Base-by-base conservation (phyloP, 257 asterid genomes). In the Nicotiana knightiana region DNA sequence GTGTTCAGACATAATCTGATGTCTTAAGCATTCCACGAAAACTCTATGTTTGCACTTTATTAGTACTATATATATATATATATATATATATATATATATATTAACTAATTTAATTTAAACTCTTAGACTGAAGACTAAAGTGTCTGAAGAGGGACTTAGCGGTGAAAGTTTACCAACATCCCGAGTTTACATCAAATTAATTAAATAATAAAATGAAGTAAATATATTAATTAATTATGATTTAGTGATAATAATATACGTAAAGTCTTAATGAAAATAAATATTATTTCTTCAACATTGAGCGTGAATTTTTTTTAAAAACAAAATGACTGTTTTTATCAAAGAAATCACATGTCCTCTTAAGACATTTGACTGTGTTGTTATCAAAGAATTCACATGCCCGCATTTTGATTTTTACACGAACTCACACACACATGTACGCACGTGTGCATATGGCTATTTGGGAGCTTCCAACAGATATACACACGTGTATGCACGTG, bases 401-500 rank as follows among this genome's bases (percentile, higher is more conserved):
- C 48, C 76, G 83, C 75, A 86, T 88, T 84, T 90, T 85, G 85
- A 87, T 89, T 80, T 85, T 81, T 67, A 89, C 96, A 91, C 98
- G 95, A 85, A 94, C 91, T 89, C 92, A 85, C 96, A 94, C 93
- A 91, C 98, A 92, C 98, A 90, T 92, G 98, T 88, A 85, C 85
- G 97, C 97, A 94, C 97, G 97, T 92, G 97, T 92, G 94, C 92
- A 88, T 92, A 90, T 88, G 87, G 87, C 82, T 68, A 67, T 81
- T 83, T 88, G 84, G 86, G 85, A 84, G 85, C 86, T 81, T 80
- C 88, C 90, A 88, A 85, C 93, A 92, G 92, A 91, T 92, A 85
- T 87, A 83, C 85, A 91, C 97, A 94, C 98, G 86, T 94, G 97
- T 89, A 77, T 87, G 88, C 97, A 94, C 97, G 98, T 94, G 97